These are phyloP conservation scores for Wakefieldia striispora DNA, from an alignment of 768 basidiomycete species.

Conservation along the genomic window DNA sequence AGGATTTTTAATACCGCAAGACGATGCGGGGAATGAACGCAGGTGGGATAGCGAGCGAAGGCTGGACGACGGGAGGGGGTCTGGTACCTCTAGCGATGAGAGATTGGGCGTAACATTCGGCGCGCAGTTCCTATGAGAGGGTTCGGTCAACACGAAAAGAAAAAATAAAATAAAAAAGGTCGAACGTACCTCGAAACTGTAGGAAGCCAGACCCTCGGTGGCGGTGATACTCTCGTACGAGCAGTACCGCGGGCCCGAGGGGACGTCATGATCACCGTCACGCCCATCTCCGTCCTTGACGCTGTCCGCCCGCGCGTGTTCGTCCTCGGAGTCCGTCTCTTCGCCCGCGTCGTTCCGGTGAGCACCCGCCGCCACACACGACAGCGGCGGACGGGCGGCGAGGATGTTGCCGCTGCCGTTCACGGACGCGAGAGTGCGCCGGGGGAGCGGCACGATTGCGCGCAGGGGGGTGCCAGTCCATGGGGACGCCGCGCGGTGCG, in stretches of 20 bases:
- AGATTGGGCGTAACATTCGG: slow-evolving; percentile 32
- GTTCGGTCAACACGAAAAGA: no score
- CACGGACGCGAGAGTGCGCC: slow-evolving; percentile 1
- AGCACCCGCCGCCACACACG: neutral
- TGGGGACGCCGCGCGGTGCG: neutral
- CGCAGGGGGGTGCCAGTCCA: slow-evolving; percentile 25
- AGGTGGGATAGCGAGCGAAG: slow-evolving; percentile 27
- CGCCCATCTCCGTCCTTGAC: neutral
- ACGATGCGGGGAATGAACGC: slow-evolving; percentile 24
- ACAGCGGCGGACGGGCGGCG: no score
- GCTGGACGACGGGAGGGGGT: slow-evolving; percentile 16
- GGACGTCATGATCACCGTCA: no score
- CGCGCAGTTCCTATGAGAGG: slow-evolving; percentile 30
- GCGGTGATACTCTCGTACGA: slow-evolving; percentile 30
- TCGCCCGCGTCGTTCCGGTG: neutral
- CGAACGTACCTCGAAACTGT: slow-evolving; percentile 32
- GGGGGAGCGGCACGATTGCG: slow-evolving; percentile 21
- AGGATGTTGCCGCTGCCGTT: neutral
- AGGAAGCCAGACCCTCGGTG: slow-evolving; percentile 15
- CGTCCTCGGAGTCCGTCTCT: neutral
- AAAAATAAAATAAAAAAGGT: no score
- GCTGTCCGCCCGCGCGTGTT: neutral
- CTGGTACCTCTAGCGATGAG: slow-evolving; percentile 22
- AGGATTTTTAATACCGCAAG: neutral
- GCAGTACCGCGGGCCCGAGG: neutral